phyloP scores from a whole-genome alignment of 2,329 filamentous ascomycete species.

The Ascochyta pisi region DNA sequence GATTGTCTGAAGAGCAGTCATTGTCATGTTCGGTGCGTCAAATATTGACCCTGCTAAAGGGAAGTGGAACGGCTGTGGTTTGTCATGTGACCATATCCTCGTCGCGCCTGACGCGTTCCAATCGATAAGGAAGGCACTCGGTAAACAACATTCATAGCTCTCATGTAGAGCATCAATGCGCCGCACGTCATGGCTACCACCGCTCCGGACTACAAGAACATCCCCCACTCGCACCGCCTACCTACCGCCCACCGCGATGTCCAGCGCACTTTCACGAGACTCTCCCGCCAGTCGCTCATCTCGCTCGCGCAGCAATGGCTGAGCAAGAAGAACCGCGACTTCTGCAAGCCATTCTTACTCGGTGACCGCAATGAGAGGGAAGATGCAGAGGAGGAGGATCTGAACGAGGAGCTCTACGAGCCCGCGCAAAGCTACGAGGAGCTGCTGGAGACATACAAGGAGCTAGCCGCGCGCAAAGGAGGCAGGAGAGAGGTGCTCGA shows the following conservation, averaged over 20 bases:
- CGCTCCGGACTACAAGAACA: conserved; percentile 73
- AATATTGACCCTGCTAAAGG: not conserved
- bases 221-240: conserved; percentile 74
- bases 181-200: conserved; percentile 61
- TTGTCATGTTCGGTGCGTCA: not conserved
- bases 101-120: conserved; percentile 17
- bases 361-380: conserved; percentile 51
- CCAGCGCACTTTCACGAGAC: conserved; percentile 69
- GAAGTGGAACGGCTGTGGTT: too few relatives aligned
- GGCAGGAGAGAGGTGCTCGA: conserved; percentile 63
- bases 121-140: conserved; percentile 29
- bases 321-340: conserved; percentile 66
- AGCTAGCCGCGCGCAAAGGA: conserved; percentile 53
- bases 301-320: conserved; percentile 80
- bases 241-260: conserved; percentile 69
- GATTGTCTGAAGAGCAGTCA: not conserved
- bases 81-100: conserved; percentile 4
- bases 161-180: conserved; percentile 42
- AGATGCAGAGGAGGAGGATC: conserved; percentile 58
- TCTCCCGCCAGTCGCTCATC: conserved; percentile 75
- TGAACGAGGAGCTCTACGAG: conserved; percentile 70
- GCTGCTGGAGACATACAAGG: conserved; percentile 62
- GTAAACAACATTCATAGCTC: conserved; percentile 29
- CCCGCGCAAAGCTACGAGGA: conserved; percentile 70
- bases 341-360: conserved; percentile 66